phyloP scores from a whole-genome alignment of 169 alveolate genomes.

The Cryptosporidium meleagridis region DNA sequence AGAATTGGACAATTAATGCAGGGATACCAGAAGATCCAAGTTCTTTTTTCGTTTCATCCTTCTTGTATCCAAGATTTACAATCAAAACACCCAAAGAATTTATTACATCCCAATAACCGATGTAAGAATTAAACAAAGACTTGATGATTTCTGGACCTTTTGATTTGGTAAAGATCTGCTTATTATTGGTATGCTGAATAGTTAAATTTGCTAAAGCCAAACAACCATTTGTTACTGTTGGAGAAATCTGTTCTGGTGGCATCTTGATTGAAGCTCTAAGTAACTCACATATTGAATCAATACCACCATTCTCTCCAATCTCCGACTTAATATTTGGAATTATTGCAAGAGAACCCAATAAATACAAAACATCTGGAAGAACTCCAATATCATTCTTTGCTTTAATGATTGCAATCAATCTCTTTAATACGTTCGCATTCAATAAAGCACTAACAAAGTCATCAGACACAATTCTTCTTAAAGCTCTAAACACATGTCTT shows the following conservation, averaged over 20 bases:
- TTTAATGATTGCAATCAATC: constrained; percentile 76
- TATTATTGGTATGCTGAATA: constrained; percentile 85
- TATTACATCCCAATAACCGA: constrained; percentile 85
- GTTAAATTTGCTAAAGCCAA: constrained; percentile 90
- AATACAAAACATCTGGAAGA: constrained; percentile 87
- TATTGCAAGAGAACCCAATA: constrained; percentile 87
- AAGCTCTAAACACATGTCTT: constrained; percentile 86
- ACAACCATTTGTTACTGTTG: constrained; percentile 88
- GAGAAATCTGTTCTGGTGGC: constrained; percentile 78
- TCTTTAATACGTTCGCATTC: constrained; percentile 81
- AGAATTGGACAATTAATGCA: constrained; percentile 87
- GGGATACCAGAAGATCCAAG: constrained; percentile 90
- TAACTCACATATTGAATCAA: constrained; percentile 80
- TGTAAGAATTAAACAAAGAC: constrained; percentile 80
- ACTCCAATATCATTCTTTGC: constrained; percentile 79
- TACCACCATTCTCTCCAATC: constrained; percentile 83
- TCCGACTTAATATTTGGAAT: constrained; percentile 83
- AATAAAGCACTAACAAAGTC: constrained; percentile 83
- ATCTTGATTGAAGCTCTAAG: constrained; percentile 79
- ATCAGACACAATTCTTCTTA: constrained; percentile 87
- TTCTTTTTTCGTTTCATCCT: constrained; percentile 85
- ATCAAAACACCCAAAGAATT: constrained; percentile 89
- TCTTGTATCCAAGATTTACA: constrained; percentile 88
- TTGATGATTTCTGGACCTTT: constrained; percentile 90
- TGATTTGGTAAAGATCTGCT: constrained; percentile 82